Evolutionary conservation across 306 rosid genomes (phyloP).

Genomic region (Ammopiptanthus mongolicus): DNA sequence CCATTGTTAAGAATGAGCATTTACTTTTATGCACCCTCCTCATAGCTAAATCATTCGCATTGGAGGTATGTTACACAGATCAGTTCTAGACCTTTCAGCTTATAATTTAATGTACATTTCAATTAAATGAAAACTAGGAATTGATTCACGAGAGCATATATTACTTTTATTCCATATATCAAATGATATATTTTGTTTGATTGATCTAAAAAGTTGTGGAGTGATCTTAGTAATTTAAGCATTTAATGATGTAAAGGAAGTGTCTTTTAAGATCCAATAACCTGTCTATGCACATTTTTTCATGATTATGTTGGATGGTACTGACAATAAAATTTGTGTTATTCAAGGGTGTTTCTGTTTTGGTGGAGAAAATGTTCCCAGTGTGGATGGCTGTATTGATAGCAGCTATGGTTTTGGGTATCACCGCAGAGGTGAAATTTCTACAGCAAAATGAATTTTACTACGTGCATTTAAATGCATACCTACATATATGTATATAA

Average conservation of each 20-base stretch:
- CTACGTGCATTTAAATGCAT: not conserved
- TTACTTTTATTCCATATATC: not conserved
- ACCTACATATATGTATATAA: not conserved
- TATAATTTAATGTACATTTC: not conserved
- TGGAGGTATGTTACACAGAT: slow-evolving; percentile 30
- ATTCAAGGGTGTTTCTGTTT: slow-evolving; percentile 26
- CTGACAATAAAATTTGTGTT: slow-evolving; percentile 1
- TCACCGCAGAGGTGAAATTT: slow-evolving; percentile 27
- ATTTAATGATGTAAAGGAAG: not conserved
- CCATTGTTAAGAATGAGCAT: slow-evolving; percentile 62
- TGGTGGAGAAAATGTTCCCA: slow-evolving; percentile 33
- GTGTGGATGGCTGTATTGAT: slow-evolving; percentile 18
- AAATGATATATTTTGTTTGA: not conserved
- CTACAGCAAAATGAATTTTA: not conserved
- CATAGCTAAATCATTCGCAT: slow-evolving; percentile 33
- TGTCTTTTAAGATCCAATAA: not conserved
- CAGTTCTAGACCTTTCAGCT: not conserved
- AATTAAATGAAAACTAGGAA: not conserved
- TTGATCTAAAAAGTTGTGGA: not conserved
- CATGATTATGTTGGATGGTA: not conserved
- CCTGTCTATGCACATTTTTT: not conserved
- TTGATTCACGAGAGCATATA: not conserved
- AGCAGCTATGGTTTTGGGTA: slow-evolving; percentile 11
- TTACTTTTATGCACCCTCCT: slow-evolving; percentile 45
- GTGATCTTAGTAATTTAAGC: not conserved